A percentile compares a stretch with the other conserved stretches of the same genome.
phyloP scores from a whole-genome alignment of 345 rosid species.

The Citrus medica region DNA sequence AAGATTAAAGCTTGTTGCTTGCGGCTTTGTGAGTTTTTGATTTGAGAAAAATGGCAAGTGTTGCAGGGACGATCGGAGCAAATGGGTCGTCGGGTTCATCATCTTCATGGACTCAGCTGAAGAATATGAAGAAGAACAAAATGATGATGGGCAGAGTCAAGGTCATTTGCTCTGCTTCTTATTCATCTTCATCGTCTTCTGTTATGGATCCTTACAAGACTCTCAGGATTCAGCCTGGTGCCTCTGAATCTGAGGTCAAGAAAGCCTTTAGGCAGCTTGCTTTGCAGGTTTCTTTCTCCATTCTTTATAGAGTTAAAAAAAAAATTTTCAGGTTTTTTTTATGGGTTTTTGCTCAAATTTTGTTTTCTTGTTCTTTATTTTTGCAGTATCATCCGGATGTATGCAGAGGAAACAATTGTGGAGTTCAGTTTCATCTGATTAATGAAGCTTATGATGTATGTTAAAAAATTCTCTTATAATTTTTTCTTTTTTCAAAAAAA shows the following conservation, averaged over 20 bases:
- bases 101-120: conserved; percentile 42
- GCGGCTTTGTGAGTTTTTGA: neutral
- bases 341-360: neutral
- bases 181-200: conserved; percentile 37
- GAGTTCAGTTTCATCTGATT: conserved; percentile 65
- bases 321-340: neutral
- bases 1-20: neutral
- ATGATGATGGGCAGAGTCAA: conserved; percentile 24
- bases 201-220: conserved; percentile 68
- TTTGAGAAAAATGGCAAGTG: neutral
- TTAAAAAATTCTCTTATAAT: neutral
- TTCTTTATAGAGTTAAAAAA: too few species aligned
- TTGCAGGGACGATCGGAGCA: conserved; percentile 37
- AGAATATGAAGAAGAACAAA: conserved; percentile 37
- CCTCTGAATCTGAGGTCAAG: conserved; percentile 84
- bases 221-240: conserved; percentile 64
- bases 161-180: conserved; percentile 26
- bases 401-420: conserved; percentile 84
- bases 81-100: conserved; percentile 38
- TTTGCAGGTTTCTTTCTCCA: conserved; percentile 44
- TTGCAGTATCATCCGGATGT: conserved; percentile 97
- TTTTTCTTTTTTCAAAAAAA: neutral
- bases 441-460: conserved; percentile 93
- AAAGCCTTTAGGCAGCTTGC: conserved; percentile 86
- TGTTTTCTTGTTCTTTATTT: neutral